Conservation (phyloP, 2,329 filamentous ascomycete genomes). For the Penicillium sp. region DNA sequence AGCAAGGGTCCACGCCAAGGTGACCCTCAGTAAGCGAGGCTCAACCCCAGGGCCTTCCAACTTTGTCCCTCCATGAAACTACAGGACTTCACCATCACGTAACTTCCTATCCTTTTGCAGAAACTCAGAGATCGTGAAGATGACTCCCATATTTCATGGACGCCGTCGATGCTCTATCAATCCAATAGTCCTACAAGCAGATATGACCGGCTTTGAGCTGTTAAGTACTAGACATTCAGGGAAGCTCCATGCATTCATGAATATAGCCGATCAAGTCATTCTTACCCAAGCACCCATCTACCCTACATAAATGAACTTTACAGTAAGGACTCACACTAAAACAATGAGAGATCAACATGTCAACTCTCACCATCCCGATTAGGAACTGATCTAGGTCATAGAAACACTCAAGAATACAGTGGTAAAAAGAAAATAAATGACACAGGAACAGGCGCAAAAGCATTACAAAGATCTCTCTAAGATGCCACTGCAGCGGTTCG, state of each 20-base stretch:
- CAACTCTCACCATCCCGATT: constrained; percentile 18
- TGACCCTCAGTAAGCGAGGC: background rate
- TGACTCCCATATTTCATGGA: background rate
- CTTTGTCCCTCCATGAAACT: background rate
- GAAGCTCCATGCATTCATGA: background rate
- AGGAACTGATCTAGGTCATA: constrained; percentile 27
- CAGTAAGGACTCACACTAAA: background rate
- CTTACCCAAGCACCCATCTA: background rate
- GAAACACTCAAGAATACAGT: constrained; percentile 30
- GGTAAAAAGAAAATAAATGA: constrained; percentile 30
- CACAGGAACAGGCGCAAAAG: constrained; percentile 22
- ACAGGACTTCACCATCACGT: too few species aligned
- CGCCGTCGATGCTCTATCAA: background rate
- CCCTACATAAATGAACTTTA: background rate
- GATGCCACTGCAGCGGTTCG: constrained; percentile 12
- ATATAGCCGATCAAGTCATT: background rate
- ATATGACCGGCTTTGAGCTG: background rate
- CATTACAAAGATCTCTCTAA: constrained; percentile 17
- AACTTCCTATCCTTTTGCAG: background rate
- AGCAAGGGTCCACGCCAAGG: background rate
- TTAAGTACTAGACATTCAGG: background rate
- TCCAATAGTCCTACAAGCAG: background rate
- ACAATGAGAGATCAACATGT: background rate
- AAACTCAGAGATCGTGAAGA: background rate
- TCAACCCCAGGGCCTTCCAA: background rate